Base-by-base conservation (phyloP, 352 stramenopile species). In the Pythium apleroticum region DNA sequence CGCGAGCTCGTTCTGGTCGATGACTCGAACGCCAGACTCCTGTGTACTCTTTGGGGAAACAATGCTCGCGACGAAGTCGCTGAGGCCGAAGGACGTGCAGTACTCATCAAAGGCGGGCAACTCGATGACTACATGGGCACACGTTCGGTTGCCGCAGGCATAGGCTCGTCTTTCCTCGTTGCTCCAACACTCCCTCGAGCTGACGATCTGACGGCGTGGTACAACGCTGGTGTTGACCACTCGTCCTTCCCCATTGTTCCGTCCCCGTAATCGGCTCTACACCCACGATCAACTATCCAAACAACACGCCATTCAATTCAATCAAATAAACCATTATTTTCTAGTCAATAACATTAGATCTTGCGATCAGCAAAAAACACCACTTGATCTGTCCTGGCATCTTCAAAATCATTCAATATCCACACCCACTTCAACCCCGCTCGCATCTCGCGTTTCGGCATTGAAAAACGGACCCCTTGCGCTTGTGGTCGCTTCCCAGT, bases 21-120 rank as follows among this genome's bases (percentile, higher is more conserved):
- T 17, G 50, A 56, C 25, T 56, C 50, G 12, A 56, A 56, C 50
- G 12, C 20, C 17, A 15, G 35, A 12, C n/a, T 56, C 1, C 35
- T 56, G 6, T 56, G 50, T 17, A 56, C 50, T 6, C 27, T 56
- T 1, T 56, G 50, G 50, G 50, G 50, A 22, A 37, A 56, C 27
- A 25, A 43, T 17, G 28, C 50, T 14, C 31, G 15, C 6, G 25
- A 56, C 27, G 50, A 56, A 3, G 5, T 56, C 9, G 14, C 9
- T 15, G 50, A 56, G 5, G 50, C 50, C 31, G 50, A 56, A 19
- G 14, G 11, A 17, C 3, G 4, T 10, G 27, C 28, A 19, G 7
- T 56, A 2, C 7, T 56, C 27, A 56, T 56, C 50, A 37, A 41
- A 22, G 50, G 25, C n/a, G 50, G 50, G 6, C 25, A 56, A 14